Conservation (phyloP, 1,139 yeast species). For the Pichia sp. region DNA sequence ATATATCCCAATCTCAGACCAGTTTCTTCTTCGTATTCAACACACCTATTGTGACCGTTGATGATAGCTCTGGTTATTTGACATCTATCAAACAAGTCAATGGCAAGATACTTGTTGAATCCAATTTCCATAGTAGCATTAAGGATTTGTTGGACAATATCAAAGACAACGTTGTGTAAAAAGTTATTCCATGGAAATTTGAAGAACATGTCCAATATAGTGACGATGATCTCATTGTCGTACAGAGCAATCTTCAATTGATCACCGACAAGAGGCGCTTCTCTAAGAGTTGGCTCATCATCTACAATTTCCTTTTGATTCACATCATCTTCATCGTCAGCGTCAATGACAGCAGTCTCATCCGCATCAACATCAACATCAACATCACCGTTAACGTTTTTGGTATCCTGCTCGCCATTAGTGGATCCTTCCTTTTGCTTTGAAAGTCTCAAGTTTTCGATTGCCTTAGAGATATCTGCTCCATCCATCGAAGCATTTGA, state of each 20-base stretch:
- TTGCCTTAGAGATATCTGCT: conserved; percentile 26
- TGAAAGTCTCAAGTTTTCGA: conserved; percentile 24
- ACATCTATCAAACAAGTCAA: conserved; percentile 77
- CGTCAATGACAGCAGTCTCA: no score
- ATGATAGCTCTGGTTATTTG: conserved; percentile 72
- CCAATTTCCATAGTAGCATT: conserved; percentile 95
- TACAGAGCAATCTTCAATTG: conserved; percentile 75
- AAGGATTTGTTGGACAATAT: conserved; percentile 90
- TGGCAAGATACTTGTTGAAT: conserved; percentile 81
- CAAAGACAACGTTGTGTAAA: conserved; percentile 95
- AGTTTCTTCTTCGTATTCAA: conserved; percentile 49
- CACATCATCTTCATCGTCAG: conserved; percentile 4
- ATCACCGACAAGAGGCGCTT: conserved; percentile 83
- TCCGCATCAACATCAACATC: no score
- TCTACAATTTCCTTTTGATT: no score
- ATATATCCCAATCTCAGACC: conserved; percentile 86
- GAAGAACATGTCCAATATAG: conserved; percentile 78
- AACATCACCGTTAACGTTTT: no score
- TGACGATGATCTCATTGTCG: conserved; percentile 73
- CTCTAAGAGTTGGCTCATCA: conserved; percentile 57
- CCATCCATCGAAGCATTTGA: conserved; percentile 23
- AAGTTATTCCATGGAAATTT: conserved; percentile 97
- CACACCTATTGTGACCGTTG: conserved; percentile 74
- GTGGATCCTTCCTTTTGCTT: conserved; percentile 11
- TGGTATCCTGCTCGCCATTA: conserved; percentile 17